Conservation (phyloP, 805 yeast genomes). For the Starmerella stellata region DNA sequence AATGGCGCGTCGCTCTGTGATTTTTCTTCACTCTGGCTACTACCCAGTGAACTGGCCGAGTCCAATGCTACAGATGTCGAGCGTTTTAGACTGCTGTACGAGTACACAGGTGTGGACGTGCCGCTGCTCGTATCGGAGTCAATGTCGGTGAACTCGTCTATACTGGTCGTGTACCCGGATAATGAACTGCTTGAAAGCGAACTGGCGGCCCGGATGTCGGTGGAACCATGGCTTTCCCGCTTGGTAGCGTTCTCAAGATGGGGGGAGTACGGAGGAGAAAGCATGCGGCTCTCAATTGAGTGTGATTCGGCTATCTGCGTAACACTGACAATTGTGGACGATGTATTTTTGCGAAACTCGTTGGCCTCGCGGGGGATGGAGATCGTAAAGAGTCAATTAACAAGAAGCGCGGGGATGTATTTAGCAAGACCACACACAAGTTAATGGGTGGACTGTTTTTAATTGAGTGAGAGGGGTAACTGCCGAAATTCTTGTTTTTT, state of each 20-base stretch:
- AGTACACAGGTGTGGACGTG: not conserved
- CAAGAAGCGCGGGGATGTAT: not conserved
- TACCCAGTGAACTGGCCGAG: not conserved
- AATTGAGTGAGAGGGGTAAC: too few species aligned
- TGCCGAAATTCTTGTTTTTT: not conserved
- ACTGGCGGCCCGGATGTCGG: not conserved
- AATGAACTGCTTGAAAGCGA: not conserved
- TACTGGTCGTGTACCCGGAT: not conserved
- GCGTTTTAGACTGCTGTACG: not conserved
- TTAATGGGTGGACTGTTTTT: constrained; percentile 12
- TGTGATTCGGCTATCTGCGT: not conserved
- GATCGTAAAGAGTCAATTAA: not conserved
- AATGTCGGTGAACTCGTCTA: constrained; percentile 6
- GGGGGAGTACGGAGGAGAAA: constrained; percentile 23
- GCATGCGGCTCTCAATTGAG: constrained; percentile 15
- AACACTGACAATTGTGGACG: constrained; percentile 5
- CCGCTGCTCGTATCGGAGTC: not conserved
- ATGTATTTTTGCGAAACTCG: not conserved
- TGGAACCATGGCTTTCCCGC: not conserved
- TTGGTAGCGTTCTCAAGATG: constrained; percentile 1
- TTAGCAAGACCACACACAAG: constrained; percentile 11
- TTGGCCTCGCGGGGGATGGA: not conserved
- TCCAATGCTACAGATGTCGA: not conserved
- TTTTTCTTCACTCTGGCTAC: not conserved
- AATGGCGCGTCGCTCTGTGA: too few species aligned